Conservation (phyloP, 768 basidiomycete genomes). For the Auricularia heimuer region DNA sequence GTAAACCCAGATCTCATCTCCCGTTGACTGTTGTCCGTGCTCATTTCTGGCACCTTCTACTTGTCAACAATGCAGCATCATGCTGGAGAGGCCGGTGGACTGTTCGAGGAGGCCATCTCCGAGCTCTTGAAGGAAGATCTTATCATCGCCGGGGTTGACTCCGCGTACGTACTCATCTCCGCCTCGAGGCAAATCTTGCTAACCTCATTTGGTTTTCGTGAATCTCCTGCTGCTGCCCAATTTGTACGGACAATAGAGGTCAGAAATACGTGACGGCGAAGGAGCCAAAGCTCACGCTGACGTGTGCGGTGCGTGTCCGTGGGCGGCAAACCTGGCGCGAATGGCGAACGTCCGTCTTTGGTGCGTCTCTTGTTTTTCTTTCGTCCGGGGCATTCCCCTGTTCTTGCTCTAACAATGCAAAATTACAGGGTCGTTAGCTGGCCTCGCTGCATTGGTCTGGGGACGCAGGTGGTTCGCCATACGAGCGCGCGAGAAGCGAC, state of each 20-base stretch:
- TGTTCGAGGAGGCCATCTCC: slow-evolving; percentile 70
- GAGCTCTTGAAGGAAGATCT: slow-evolving; percentile 68
- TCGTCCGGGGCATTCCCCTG: slow-evolving; percentile 11
- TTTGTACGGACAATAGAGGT: slow-evolving; percentile 34
- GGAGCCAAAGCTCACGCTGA: slow-evolving; percentile 54
- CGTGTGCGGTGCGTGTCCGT: slow-evolving; percentile 58
- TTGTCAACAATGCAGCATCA: too few species aligned
- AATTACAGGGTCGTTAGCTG: slow-evolving; percentile 17
- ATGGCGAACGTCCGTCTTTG: slow-evolving; percentile 55
- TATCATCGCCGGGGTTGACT: slow-evolving; percentile 54
- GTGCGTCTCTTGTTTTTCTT: slow-evolving; percentile 29
- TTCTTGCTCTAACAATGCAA: slow-evolving; percentile 22
- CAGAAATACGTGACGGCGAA: slow-evolving; percentile 67
- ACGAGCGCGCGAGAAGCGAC: slow-evolving; percentile 48
- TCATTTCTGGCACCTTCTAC: too few species aligned
- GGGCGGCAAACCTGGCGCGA: slow-evolving; percentile 55
- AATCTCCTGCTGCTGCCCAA: not conserved
- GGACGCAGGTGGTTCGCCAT: slow-evolving; percentile 37
- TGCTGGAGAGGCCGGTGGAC: slow-evolving; percentile 46
- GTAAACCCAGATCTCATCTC: not conserved
- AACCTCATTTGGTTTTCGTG: slow-evolving; percentile 5
- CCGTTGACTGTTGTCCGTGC: not conserved
- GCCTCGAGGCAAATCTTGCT: not conserved
- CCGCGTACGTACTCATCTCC: slow-evolving; percentile 38
- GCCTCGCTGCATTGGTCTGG: slow-evolving; percentile 20